Base-by-base conservation (phyloP, 768 basidiomycete species). In the Lactifluus rugatus region DNA sequence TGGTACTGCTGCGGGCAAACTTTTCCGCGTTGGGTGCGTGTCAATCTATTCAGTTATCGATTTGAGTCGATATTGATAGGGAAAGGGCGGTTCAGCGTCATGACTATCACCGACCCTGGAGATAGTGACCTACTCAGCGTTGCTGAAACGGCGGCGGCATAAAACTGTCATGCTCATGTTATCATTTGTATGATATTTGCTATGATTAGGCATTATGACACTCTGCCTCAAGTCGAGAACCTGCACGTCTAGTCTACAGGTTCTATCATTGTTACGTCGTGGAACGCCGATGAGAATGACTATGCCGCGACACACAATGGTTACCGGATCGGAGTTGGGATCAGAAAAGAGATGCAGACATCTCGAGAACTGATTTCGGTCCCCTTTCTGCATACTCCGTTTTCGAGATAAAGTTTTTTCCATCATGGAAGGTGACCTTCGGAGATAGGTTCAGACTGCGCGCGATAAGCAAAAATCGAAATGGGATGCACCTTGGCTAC, bases 1-100 rank as follows among this genome's bases (percentile, higher is more conserved):
- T 64, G 96, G 96, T 58, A 99, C 96, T 51, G 96, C 96, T 73
- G 94, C 96, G 59, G 96, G 96, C 72, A 95, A 94, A 77, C 85
- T 98, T 66, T 99, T 97, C 90, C 93, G 94, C 66, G 95, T 98
- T 61, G 94, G 92, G 90, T 92, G 54, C 52, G 80, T 74, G 17
- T 16, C 14, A 25, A 48, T 71, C 56, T 45, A 31, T 52, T 5
- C 16, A 17, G 2, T 6, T 14, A 25, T 41, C 23, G 1, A 16
- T 21, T 16, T 28, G 21, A 45, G 26, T 39, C 16, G 4, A 26
- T 59, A 13, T 21, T 54, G 26, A 54, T 5, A 31, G 25, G 48
- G n/a, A 28, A 5, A 42, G 17, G 10, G 31, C 6, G 16, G 19
- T 31, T 51, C 62, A 93, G 95, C 80, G 90, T 97, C 70, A 96